A percentile compares a stretch with the other conserved stretches of the same genome.
These are phyloP conservation scores for Scutellaria baicalensis DNA, from an alignment of 257 asterid species.

Conservation along the genomic window DNA sequence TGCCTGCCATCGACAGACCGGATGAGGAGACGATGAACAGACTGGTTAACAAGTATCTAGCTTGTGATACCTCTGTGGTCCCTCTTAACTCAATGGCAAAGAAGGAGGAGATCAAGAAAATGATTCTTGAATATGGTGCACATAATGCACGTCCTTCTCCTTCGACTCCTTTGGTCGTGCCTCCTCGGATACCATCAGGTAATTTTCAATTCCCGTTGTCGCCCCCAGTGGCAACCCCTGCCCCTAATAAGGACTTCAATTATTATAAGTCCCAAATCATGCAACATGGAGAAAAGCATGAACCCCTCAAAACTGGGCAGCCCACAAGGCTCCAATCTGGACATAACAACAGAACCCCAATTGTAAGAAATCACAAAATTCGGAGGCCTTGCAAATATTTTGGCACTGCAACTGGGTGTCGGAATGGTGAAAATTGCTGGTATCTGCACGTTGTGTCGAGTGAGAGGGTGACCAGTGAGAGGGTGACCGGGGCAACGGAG, in stretches of 20 bases:
- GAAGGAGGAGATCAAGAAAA: neutral
- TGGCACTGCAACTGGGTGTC: conserved; percentile 25
- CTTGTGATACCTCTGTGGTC: neutral
- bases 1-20: neutral
- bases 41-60: conserved; percentile 9
- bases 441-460: conserved; percentile 21
- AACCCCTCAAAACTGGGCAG: neutral
- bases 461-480: conserved; percentile 10
- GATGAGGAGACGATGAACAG: neutral
- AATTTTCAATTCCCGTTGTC: neutral
- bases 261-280: conserved; percentile 18
- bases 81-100: conserved; percentile 1
- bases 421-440: conserved; percentile 26
- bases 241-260: conserved; percentile 18
- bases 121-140: conserved; percentile 20
- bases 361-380: neutral
- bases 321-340: conserved; percentile 15
- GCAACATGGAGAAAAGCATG: conserved; percentile 29
- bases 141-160: neutral
- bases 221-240: neutral
- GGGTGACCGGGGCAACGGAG: conserved; percentile 7
- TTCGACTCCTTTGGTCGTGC: neutral
- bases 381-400: conserved; percentile 22
- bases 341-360: conserved; percentile 2
- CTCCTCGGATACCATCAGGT: neutral